A percentile compares a stretch with the other conserved stretches of the same genome.
phyloP scores from a whole-genome alignment of 495 filamentous ascomycete genomes.

The Daldinia concentrica region DNA sequence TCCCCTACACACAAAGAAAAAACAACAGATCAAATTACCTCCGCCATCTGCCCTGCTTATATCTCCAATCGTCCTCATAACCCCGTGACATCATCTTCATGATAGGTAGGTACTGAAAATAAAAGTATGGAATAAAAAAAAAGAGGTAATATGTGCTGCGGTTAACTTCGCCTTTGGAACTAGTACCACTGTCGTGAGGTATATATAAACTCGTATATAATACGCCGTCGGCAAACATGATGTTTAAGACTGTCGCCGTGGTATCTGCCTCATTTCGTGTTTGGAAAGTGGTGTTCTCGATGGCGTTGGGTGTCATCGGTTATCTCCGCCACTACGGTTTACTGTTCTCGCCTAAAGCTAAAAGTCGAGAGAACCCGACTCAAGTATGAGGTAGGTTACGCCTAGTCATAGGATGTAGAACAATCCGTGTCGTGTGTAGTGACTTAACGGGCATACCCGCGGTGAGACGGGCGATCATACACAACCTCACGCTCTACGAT shows the following conservation, averaged over 20 bases:
- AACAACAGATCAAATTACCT: slow-evolving; percentile 26
- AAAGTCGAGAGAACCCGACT: neutral
- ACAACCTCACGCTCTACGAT: slow-evolving; percentile 67
- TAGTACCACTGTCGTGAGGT: neutral
- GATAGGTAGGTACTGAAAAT: slow-evolving; percentile 4
- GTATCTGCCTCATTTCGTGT: slow-evolving; percentile 1
- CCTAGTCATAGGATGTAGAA: neutral
- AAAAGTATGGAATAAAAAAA: neutral
- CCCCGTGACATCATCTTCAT: slow-evolving; percentile 39
- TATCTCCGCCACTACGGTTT: neutral
- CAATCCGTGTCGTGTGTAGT: neutral
- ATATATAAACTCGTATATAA: neutral
- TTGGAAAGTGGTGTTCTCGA: neutral
- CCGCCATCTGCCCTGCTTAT: slow-evolving; percentile 20
- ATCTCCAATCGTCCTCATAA: slow-evolving; percentile 28
- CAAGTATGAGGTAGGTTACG: neutral
- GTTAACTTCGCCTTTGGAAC: neutral
- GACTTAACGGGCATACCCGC: slow-evolving; percentile 45
- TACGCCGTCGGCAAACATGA: neutral
- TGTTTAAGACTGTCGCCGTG: neutral
- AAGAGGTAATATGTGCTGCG: neutral
- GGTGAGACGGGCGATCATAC: slow-evolving; percentile 55
- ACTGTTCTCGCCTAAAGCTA: neutral
- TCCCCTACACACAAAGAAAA: slow-evolving; percentile 14
- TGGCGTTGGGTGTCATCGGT: neutral